Conservation (phyloP, 345 rosid genomes). For the Triadica sebifera region DNA sequence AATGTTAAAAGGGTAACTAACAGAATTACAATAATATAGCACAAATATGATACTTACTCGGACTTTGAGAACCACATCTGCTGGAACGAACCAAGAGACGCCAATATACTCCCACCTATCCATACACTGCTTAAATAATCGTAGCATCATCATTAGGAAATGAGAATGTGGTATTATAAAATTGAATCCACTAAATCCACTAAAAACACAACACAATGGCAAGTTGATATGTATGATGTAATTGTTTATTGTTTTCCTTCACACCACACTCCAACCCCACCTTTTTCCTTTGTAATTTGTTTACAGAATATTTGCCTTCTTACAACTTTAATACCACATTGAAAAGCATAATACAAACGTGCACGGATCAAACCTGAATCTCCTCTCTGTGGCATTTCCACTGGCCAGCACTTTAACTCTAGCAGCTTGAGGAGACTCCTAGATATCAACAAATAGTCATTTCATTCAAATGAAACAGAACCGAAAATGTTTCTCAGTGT, state of each 20-base stretch:
- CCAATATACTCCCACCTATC: conserved; percentile 91
- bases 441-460: conserved; percentile 25
- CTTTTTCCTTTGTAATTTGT: too few species aligned
- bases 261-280: too few species aligned
- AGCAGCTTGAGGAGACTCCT: conserved; percentile 99
- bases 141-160: neutral
- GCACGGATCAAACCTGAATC: conserved; percentile 66
- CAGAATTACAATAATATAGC: neutral
- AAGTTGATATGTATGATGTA: too few species aligned
- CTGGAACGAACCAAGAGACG: conserved; percentile 90
- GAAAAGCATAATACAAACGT: too few species aligned
- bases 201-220: neutral
- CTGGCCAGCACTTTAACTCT: conserved; percentile 94
- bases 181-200: too few species aligned
- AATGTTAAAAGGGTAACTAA: neutral
- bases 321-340: too few species aligned
- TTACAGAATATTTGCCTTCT: too few species aligned
- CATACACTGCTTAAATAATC: conserved; percentile 64
- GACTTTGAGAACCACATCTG: conserved; percentile 98
- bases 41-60: conserved; percentile 44
- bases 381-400: conserved; percentile 91
- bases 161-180: neutral
- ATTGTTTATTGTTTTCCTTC: too few species aligned
- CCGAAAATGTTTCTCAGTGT: neutral
- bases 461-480: conserved; percentile 12